A percentile compares a stretch with the other conserved stretches of the same genome.
phyloP scores from a whole-genome alignment of 1,284 basidiomycete genomes.

The Rhizopogon hawkerae region DNA sequence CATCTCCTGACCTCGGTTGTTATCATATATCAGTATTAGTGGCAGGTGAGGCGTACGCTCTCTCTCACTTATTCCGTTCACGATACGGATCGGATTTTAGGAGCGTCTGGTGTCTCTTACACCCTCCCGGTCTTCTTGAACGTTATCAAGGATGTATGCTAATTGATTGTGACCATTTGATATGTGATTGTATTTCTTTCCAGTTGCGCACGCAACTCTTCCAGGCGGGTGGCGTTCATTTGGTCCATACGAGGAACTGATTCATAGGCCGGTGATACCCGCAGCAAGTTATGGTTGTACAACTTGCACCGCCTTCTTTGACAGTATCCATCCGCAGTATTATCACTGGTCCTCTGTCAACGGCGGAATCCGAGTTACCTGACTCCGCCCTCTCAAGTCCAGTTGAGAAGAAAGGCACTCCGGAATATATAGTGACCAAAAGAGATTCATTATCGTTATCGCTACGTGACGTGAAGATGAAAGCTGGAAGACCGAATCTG shows the following conservation, averaged over 20 bases:
- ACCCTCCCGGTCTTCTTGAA: constrained; percentile 33
- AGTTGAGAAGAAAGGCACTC: background rate
- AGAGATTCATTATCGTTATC: background rate
- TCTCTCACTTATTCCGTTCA: background rate
- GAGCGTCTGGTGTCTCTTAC: constrained; percentile 37
- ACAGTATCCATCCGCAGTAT: constrained; percentile 28
- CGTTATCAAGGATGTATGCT: constrained; percentile 26
- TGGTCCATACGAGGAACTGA: constrained; percentile 33
- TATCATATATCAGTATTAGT: constrained; percentile 33
- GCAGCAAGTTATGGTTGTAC: background rate
- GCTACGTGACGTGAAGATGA: constrained; percentile 12
- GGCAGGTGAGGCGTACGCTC: constrained; percentile 23
- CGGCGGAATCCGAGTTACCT: background rate
- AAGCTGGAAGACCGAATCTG: constrained; percentile 18
- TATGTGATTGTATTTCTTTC: background rate
- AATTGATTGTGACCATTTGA: background rate
- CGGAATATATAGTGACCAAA: background rate
- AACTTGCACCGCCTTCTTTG: constrained; percentile 18
- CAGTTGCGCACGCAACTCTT: constrained; percentile 23
- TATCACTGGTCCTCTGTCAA: constrained; percentile 20
- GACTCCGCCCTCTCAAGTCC: background rate
- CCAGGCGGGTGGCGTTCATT: constrained; percentile 29
- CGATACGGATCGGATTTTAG: constrained; percentile 13
- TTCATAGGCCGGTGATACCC: constrained; percentile 13
- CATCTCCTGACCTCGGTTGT: constrained; percentile 26